Percentiles rank a stretch among this genome's conserved stretches.
Evolutionary conservation across 169 alveolate genomes (phyloP).

Genomic region (Plasmodium coatneyi): DNA sequence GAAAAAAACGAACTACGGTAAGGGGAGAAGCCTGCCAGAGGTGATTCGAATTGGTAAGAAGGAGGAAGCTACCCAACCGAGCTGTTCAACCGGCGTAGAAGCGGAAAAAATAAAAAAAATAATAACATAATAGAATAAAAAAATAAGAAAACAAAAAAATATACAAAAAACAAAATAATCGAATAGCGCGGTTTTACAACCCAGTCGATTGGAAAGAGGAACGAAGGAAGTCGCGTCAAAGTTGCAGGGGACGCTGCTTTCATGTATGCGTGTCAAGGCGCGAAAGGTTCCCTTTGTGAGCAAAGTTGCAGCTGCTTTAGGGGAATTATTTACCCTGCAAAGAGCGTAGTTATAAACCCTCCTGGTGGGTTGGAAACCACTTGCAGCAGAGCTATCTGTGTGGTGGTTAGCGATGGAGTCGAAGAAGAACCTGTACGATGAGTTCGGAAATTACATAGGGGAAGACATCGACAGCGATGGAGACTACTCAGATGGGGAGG

Average conservation of each 20-base stretch:
- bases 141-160: neutral
- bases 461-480: slow-evolving; percentile 90
- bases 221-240: neutral
- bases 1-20: neutral
- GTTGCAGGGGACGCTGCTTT: neutral
- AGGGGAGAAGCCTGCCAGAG: neutral
- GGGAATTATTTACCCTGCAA: neutral
- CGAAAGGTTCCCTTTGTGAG: neutral
- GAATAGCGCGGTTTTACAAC: neutral
- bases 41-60: neutral
- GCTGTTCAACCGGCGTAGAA: neutral
- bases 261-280: neutral
- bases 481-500: slow-evolving; percentile 74
- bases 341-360: too few species aligned
- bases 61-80: neutral
- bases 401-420: slow-evolving; percentile 11
- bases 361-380: neutral
- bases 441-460: slow-evolving; percentile 99
- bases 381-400: neutral
- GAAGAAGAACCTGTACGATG: slow-evolving; percentile 93
- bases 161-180: neutral
- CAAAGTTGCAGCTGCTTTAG: neutral
- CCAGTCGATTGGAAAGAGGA: neutral
- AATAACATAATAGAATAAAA: neutral
- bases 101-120: neutral